A percentile compares a stretch with the other conserved stretches of the same genome.
Conservation (phyloP, 2,329 filamentous ascomycete species). For the Reticulascus tulasneorum region DNA sequence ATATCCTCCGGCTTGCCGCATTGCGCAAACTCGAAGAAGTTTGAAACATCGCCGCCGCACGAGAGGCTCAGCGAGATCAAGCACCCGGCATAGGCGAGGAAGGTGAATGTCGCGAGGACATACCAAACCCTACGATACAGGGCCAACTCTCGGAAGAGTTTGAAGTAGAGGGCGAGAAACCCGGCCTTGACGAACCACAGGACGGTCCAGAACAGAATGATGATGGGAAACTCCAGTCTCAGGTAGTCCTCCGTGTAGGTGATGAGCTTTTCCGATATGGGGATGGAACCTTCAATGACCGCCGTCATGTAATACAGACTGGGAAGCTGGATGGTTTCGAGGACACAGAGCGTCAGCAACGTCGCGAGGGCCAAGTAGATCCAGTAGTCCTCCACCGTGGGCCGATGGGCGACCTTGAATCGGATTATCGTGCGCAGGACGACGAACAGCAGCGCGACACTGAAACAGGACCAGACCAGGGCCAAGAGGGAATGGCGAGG, state of each 20-base stretch:
- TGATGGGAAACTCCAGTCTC: conserved; percentile 18
- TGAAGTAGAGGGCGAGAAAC: conserved; percentile 18
- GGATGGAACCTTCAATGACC: conserved; percentile 11
- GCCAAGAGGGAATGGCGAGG: no score
- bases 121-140: conserved; percentile 15
- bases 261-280: conserved; percentile 4
- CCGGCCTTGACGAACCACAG: conserved; percentile 21
- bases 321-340: conserved; percentile 16
- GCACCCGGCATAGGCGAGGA: conserved; percentile 16
- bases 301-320: conserved; percentile 16
- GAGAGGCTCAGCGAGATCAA: conserved; percentile 12
- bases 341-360: conserved; percentile 17
- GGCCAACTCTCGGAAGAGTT: conserved; percentile 13
- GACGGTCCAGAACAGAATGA: conserved; percentile 19
- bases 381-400: conserved; percentile 25
- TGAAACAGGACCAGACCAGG: conserved; percentile 24
- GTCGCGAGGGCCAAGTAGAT: conserved; percentile 23
- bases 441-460: conserved; percentile 22
- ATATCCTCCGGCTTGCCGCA: conserved; percentile 12
- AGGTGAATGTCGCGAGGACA: conserved; percentile 12
- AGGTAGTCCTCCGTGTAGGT: conserved; percentile 2
- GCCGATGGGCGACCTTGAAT: conserved; percentile 14
- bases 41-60: conserved; percentile 14
- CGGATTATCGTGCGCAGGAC: conserved; percentile 22
- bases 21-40: conserved; percentile 8